phyloP scores from a whole-genome alignment of 2,329 filamentous ascomycete species.

The Trichoderma sp. region DNA sequence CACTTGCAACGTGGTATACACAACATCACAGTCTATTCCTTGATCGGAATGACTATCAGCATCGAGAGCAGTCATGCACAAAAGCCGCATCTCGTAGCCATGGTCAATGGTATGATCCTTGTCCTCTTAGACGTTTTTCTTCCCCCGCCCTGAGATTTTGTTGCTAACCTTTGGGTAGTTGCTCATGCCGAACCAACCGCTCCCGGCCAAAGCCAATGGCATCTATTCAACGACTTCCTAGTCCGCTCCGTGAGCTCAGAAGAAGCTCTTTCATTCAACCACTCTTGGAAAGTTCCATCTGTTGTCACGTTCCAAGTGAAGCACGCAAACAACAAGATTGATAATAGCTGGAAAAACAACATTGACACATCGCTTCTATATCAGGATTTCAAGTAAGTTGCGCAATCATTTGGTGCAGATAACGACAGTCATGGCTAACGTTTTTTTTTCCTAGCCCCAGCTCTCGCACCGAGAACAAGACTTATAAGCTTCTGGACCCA shows the following conservation, averaged over 20 bases:
- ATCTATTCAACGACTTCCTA: constrained; percentile 96
- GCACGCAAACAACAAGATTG: constrained; percentile 77
- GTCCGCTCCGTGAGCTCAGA: constrained; percentile 78
- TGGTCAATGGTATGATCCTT: constrained; percentile 72
- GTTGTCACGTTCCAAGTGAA: constrained; percentile 87
- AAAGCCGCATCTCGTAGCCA: constrained; percentile 87
- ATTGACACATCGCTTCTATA: constrained; percentile 87
- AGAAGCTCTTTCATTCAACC: constrained; percentile 87
- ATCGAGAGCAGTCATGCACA: constrained; percentile 85
- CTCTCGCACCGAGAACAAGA: constrained; percentile 48
- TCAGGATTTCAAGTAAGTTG: constrained; percentile 62
- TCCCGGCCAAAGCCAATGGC: constrained; percentile 75
- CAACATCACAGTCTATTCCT: constrained; percentile 84
- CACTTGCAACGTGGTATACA: constrained; percentile 80
- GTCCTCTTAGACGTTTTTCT: too few species aligned
- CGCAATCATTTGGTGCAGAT: background rate
- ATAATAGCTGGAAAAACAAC: constrained; percentile 81
- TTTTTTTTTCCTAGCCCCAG: constrained; percentile 3
- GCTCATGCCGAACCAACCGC: constrained; percentile 65
- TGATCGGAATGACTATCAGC: constrained; percentile 87
- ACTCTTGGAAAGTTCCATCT: constrained; percentile 89
- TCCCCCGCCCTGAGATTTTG: background rate
- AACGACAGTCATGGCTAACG: background rate
- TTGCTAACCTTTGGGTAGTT: constrained; percentile 49
- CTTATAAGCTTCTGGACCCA: constrained; percentile 62